Evolutionary conservation across 2,329 filamentous ascomycete genomes (phyloP), one percentile per base, ranked within the genome.

Genomic region (Colletotrichum melonis): DNA sequence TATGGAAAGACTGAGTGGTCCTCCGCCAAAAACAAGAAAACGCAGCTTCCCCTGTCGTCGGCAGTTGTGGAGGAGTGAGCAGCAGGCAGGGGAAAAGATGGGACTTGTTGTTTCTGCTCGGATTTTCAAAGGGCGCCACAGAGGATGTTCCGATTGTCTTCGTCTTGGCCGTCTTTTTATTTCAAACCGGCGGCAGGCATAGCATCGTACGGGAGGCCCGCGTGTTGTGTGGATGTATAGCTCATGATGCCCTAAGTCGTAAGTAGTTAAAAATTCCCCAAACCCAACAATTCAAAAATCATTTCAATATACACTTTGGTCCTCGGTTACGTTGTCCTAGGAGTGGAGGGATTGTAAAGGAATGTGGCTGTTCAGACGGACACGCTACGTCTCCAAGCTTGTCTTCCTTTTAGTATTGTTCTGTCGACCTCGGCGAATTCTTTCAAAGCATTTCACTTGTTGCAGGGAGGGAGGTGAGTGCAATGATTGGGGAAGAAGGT

Each of bases 261-360:
- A 60, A 60, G 70, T 70, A 65, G 66, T 70, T 73, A 32, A 70
- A 70, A 73, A n/a, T 62, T 60, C 60, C 67, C 70, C 56, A 32
- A 57, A 54, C 55, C 57, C 19, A 66, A 73, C 28, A 70, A 66
- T 65, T 55, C 46, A 60, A 54, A 49, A 73, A 73, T 56, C 35
- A 49, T 62, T 70, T 70, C 70, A 73, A 52, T 16, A 26, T 9
- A n/a, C 28, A 24, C n/a, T 7, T 49, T 19, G 19, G 19, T 16
- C n/a, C 19, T 49, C 5, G 2, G 19, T 9, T 8, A 19, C 22
- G n/a, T 55, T 11, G 30, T 3, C 2, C 28, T 24, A 46, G 2
- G 42, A n/a, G 42, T 46, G 19, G n/a, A 46, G 42, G 42, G 42
- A 46, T 19, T 19, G 7, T 49, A 19, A n/a, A 49, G 16, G 38